phyloP scores from a whole-genome alignment of 768 basidiomycete genomes.

The Cystobasidium ongulense region DNA sequence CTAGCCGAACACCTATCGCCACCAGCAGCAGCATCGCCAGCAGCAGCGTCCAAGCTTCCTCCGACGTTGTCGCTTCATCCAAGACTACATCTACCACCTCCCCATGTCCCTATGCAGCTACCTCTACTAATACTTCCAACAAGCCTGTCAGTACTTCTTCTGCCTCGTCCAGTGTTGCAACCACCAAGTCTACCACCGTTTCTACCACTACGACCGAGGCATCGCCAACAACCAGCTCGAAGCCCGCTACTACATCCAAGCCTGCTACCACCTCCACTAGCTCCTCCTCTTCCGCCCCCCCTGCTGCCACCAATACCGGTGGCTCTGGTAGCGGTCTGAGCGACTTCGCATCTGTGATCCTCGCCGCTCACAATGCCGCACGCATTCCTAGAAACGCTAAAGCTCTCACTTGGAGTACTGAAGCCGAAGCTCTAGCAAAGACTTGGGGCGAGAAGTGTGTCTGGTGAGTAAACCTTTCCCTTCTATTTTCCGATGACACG shows the following conservation, averaged over 20 bases:
- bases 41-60: background rate
- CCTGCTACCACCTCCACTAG: background rate
- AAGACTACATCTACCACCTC: background rate
- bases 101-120: too few species aligned
- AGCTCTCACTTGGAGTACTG: background rate
- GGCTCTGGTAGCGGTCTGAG: background rate
- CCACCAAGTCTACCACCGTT: background rate
- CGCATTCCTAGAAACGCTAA: background rate
- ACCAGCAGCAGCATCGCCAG: too few species aligned
- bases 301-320: background rate
- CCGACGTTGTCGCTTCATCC: background rate
- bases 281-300: background rate
- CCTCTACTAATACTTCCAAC: background rate
- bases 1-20: background rate
- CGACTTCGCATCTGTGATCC: background rate
- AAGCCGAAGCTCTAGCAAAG: background rate
- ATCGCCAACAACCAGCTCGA: background rate
- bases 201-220: background rate
- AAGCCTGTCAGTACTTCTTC: background rate
- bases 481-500: background rate
- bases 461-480: background rate
- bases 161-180: background rate
- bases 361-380: conserved; percentile 8
- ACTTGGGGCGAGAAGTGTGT: conserved; percentile 22
- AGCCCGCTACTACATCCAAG: background rate